phyloP scores from a whole-genome alignment of 805 yeast species.

The Lachancea kluyveri region DNA sequence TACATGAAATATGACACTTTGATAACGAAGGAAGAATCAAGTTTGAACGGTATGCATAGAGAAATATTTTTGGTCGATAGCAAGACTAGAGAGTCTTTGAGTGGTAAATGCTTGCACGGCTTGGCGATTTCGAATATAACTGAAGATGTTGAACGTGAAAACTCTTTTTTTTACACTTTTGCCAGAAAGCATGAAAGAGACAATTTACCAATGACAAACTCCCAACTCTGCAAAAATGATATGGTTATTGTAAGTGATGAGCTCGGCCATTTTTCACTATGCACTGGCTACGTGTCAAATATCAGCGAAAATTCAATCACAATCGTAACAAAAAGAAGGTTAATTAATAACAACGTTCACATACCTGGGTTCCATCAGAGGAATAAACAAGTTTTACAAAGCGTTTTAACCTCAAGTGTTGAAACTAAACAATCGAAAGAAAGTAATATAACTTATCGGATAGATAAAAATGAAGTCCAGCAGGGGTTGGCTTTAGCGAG shows the following conservation, averaged over 20 bases:
- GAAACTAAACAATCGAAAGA: slow-evolving; percentile 4
- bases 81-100: slow-evolving; percentile 49
- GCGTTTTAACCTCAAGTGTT: slow-evolving; percentile 33
- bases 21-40: slow-evolving; percentile 67
- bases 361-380: slow-evolving; percentile 36
- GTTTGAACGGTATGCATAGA: slow-evolving; percentile 42
- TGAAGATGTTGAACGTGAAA: slow-evolving; percentile 14
- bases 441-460: slow-evolving; percentile 42
- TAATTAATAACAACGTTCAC: slow-evolving; percentile 33
- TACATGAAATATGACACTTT: slow-evolving; percentile 69
- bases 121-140: slow-evolving; percentile 36
- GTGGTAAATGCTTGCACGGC: slow-evolving; percentile 54
- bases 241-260: slow-evolving; percentile 74
- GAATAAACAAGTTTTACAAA: slow-evolving; percentile 45
- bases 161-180: slow-evolving; percentile 43
- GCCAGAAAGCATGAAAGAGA: slow-evolving; percentile 27
- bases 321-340: slow-evolving; percentile 48
- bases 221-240: slow-evolving; percentile 56
- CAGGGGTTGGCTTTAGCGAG: slow-evolving; percentile 73
- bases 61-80: slow-evolving; percentile 56
- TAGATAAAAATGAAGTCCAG: slow-evolving; percentile 76
- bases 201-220: slow-evolving; percentile 18
- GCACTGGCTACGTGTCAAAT: slow-evolving; percentile 50
- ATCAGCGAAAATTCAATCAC: slow-evolving; percentile 39
- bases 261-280: slow-evolving; percentile 65